Evolutionary conservation across 1,284 basidiomycete genomes (phyloP).

Genomic region (Thelephora terrestris): DNA sequence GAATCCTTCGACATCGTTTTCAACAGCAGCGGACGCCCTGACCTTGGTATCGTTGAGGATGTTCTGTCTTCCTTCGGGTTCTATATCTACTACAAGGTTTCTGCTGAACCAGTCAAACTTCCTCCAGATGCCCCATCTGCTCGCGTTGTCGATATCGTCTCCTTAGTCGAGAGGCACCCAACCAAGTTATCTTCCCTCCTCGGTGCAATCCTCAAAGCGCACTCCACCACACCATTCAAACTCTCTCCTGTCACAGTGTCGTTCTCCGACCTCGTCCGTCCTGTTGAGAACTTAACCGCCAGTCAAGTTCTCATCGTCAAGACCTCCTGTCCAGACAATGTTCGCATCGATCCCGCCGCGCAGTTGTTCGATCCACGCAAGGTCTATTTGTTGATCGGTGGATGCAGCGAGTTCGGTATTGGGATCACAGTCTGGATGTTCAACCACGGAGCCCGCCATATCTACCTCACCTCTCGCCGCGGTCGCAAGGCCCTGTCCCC

Average conservation of each 20-base stretch:
- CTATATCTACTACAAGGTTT: slow-evolving; percentile 17
- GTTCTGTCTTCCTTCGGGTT: slow-evolving; percentile 17
- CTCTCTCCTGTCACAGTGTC: slow-evolving; percentile 13
- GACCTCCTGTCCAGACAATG: not conserved
- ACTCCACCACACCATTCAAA: slow-evolving; percentile 5
- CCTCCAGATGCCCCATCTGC: slow-evolving; percentile 10
- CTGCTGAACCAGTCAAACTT: slow-evolving; percentile 8
- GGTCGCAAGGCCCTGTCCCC: slow-evolving; percentile 18
- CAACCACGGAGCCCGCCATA: slow-evolving; percentile 18
- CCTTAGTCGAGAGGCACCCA: slow-evolving; percentile 1
- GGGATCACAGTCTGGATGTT: slow-evolving; percentile 24
- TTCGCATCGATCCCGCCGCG: slow-evolving; percentile 15
- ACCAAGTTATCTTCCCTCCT: slow-evolving; percentile 1
- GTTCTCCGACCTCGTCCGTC: slow-evolving; percentile 1
- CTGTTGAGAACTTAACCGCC: not conserved
- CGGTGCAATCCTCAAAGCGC: slow-evolving; percentile 1
- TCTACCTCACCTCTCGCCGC: slow-evolving; percentile 23
- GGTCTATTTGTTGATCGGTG: slow-evolving; percentile 22
- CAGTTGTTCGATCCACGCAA: slow-evolving; percentile 23
- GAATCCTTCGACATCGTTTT: slow-evolving; percentile 13
- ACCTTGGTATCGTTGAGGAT: slow-evolving; percentile 12
- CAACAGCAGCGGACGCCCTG: slow-evolving; percentile 14
- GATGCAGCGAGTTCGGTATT: slow-evolving; percentile 21
- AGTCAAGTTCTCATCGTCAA: not conserved
- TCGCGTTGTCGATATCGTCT: slow-evolving; percentile 1